phyloP scores from a whole-genome alignment of 345 rosid species.

The Citrus trifoliata region DNA sequence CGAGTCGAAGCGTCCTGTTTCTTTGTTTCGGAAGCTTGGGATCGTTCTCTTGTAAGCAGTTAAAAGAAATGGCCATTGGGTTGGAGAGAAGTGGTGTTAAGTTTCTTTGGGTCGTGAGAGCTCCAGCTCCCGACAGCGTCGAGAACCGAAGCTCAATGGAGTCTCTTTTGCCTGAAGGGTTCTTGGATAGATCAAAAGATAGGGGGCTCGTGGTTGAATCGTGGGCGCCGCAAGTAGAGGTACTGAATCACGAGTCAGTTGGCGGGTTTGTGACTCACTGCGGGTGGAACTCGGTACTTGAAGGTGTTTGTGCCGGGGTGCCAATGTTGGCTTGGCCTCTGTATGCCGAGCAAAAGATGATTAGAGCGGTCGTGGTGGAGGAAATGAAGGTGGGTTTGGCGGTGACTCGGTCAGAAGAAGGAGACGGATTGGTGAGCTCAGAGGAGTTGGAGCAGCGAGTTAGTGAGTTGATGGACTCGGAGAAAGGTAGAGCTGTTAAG shows the following conservation, averaged over 20 bases:
- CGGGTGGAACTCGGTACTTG: conserved; percentile 38
- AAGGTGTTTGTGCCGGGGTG: conserved; percentile 35
- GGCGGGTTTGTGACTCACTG: conserved; percentile 39
- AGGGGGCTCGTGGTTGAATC: conserved; percentile 23
- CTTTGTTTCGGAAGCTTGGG: conserved; percentile 45
- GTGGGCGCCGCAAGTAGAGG: conserved; percentile 31
- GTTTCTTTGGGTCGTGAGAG: conserved; percentile 48
- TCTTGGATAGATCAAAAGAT: conserved; percentile 28
- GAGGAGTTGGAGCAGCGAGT: conserved; percentile 51
- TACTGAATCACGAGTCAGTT: conserved; percentile 25
- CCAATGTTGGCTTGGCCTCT: conserved; percentile 53
- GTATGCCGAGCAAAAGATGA: conserved; percentile 37
- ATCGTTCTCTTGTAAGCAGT: conserved; percentile 22
- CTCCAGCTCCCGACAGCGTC: conserved; percentile 15
- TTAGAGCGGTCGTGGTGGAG: conserved; percentile 20
- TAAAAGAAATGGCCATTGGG: conserved; percentile 40
- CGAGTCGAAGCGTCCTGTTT: conserved; percentile 31
- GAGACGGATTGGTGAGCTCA: conserved; percentile 23
- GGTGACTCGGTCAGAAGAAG: conserved; percentile 15
- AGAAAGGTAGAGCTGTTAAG: conserved; percentile 26
- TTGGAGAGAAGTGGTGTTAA: conserved; percentile 33
- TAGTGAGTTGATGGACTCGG: conserved; percentile 44
- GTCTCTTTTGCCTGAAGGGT: conserved; percentile 32
- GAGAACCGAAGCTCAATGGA: not conserved
- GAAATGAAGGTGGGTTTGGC: conserved; percentile 26